Evolutionary conservation across 192 early-diverging fungal genomes (phyloP), one percentile per base, ranked within the genome.

Genomic region (Umbelopsis sp.): DNA sequence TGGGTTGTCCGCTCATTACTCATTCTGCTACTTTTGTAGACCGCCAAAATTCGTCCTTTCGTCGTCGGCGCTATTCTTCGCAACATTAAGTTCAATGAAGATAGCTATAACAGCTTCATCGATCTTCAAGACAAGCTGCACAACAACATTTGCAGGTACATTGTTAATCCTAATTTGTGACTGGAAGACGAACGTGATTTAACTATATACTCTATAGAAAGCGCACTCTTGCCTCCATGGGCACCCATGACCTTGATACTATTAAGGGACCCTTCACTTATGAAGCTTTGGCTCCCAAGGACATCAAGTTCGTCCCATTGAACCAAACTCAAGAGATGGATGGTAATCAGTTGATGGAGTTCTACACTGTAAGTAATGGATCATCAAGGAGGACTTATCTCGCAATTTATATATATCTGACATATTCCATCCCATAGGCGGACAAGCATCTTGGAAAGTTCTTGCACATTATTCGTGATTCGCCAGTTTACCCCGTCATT

Each of bases 61-160:
- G 87, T 94, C 21, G 98, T 98, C 20, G 89, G 91, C 30, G 98
- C 97, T 41, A 83, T 99, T 69, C 84, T 99, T 68, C 90, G 98
- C 70, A 86, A 92, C 70, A 85, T 99, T 49, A 84, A 73, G 66
- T 93, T 99, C 75, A 93, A 88, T 22, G 80, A 91, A 61, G 88
- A 87, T 67, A 84, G 85, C 71, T 98, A 99, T 84, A 85, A 96
- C 78, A 92, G 90, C 72, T 98, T 99, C 82, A 99, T 99, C 71
- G 96, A 98, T 68, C 82, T 98, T 49, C 98, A 99, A 81, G 97
- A 98, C 75, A 99, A 98, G 87, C 89, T 99, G 52, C 97, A 99
- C 85, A 90, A 90, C 78, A 99, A 96, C 83, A 90, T 99, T 70
- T 96, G 97, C 88, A 82, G 91, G 90, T 90, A 72, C 23, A 41